A percentile compares a stretch with the other conserved stretches of the same genome.
These are phyloP conservation scores for Botryotinia globosa DNA, from an alignment of 2,329 filamentous ascomycete species.

Conservation along the genomic window DNA sequence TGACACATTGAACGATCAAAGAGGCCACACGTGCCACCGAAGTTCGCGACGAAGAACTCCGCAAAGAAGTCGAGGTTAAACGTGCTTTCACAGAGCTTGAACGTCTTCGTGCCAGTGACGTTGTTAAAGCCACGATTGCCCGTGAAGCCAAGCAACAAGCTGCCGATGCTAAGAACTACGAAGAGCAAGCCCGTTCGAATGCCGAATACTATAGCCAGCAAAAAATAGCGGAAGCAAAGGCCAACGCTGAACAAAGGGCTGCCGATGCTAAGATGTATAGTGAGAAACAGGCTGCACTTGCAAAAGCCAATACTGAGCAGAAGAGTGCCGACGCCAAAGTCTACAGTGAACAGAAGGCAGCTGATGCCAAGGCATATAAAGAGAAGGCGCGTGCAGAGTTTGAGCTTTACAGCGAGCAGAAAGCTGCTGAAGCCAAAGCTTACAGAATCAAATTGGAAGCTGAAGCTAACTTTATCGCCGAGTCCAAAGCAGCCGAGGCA, in stretches of 20 bases:
- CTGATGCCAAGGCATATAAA: slow-evolving; percentile 51
- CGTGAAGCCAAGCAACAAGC: slow-evolving; percentile 67
- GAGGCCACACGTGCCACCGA: slow-evolving; percentile 71
- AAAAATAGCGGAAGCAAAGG: neutral
- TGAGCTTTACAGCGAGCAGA: slow-evolving; percentile 46
- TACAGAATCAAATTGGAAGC: slow-evolving; percentile 45
- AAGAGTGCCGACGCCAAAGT: slow-evolving; percentile 47
- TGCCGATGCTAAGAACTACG: slow-evolving; percentile 64
- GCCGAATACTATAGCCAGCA: slow-evolving; percentile 42
- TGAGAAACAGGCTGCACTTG: slow-evolving; percentile 46
- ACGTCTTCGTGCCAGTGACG: slow-evolving; percentile 70
- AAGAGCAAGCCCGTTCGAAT: slow-evolving; percentile 57
- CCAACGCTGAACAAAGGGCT: slow-evolving; percentile 45
- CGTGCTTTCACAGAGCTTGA: slow-evolving; percentile 78
- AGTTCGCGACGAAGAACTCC: slow-evolving; percentile 74
- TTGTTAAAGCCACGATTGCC: slow-evolving; percentile 71
- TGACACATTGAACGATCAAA: neutral
- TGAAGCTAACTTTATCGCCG: slow-evolving; percentile 43
- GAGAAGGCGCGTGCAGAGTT: slow-evolving; percentile 5
- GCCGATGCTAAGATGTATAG: slow-evolving; percentile 67
- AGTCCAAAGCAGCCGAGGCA: slow-evolving; percentile 54
- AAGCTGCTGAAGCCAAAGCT: slow-evolving; percentile 51
- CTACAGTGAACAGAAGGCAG: slow-evolving; percentile 46
- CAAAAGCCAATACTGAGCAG: slow-evolving; percentile 17
- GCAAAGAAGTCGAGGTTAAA: slow-evolving; percentile 73